Percentiles rank a stretch among this genome's conserved stretches.
Evolutionary conservation across 2,329 filamentous ascomycete species (phyloP).

Genomic region (Botryosphaeria dothidea): DNA sequence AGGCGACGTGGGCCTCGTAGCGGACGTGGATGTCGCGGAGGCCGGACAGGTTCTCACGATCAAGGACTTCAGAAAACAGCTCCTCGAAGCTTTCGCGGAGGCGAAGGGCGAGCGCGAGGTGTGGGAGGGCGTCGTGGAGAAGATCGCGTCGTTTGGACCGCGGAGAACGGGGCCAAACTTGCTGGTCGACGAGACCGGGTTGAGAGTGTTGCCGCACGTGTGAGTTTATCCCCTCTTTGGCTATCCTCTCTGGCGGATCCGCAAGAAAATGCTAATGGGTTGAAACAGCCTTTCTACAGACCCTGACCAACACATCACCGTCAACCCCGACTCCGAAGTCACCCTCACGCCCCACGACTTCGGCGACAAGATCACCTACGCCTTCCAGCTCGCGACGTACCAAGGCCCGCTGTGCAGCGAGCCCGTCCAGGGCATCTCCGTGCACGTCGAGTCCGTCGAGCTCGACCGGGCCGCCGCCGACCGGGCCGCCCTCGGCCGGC

Average conservation of each 20-base stretch:
- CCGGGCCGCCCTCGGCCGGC: conserved; percentile 63
- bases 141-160: conserved; percentile 89
- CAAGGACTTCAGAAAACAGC: conserved; percentile 74
- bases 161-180: conserved; percentile 83
- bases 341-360: conserved; percentile 65
- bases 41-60: conserved; percentile 63
- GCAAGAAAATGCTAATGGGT: too few relatives aligned
- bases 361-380: conserved; percentile 86
- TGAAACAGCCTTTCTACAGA: conserved; percentile 21
- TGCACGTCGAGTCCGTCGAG: conserved; percentile 80
- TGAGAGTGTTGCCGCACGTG: conserved; percentile 22
- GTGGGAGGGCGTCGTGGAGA: conserved; percentile 76
- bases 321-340: conserved; percentile 24
- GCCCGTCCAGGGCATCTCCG: conserved; percentile 88
- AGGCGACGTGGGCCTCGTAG: conserved; percentile 38
- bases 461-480: conserved; percentile 63
- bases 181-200: conserved; percentile 76
- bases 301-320: conserved; percentile 32
- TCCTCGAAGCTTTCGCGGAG: conserved; percentile 68
- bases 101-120: conserved; percentile 72
- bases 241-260: not conserved
- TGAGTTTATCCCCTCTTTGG: conserved; percentile 46
- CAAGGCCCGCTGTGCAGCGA: conserved; percentile 92
- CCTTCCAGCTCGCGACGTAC: conserved; percentile 87
- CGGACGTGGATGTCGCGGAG: conserved; percentile 55